Base-by-base conservation (phyloP, 371 early-diverging fungal genomes). In the Caulochytrium protostelioides region DNA sequence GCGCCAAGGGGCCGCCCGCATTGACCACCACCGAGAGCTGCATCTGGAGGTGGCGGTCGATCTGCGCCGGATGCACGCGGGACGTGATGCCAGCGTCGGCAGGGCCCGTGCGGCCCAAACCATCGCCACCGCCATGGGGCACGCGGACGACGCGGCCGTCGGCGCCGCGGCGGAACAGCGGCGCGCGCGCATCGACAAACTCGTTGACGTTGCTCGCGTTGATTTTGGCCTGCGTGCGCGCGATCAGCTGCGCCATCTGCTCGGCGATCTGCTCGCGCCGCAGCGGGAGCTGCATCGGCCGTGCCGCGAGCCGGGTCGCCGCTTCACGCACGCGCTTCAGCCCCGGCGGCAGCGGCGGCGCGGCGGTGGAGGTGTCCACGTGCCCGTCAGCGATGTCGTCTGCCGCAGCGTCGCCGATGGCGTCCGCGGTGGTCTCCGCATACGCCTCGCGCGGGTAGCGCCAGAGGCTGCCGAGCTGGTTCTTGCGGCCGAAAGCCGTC, bases 31-130 rank as follows among this genome's bases (percentile, higher is more conserved):
- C 60, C 34, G 76, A 75, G 43, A 72, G 61, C 37, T 72, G 76
- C 82, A 81, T 81, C 50, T 81, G 82, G 21, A 77, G 70, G 12
- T 66, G 73, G 6, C 82, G 54, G 42, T 81, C 77, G 23, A 81
- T 62, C 41, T 72, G 74, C 22, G 64, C 50, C 0, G 79, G 73
- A 39, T 76, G 74, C 2, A 66, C 60, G 32, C 82, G 59, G n/a
- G 76, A 72, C n/a, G n/a, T n/a, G n/a, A n/a, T n/a, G n/a, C n/a
- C n/a, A n/a, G n/a, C n/a, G n/a, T n/a, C n/a, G n/a, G n/a, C n/a
- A n/a, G n/a, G n/a, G n/a, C n/a, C n/a, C n/a, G n/a, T n/a, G n/a
- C n/a, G n/a, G 42, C 76, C 71, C 1, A 42, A 15, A 35, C 46
- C 33, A n/a, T 12, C 28, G n/a, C 21, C 32, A 16, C 32, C 54